Conservation (phyloP, 805 yeast species). For the Kazachstania psychrophila region DNA sequence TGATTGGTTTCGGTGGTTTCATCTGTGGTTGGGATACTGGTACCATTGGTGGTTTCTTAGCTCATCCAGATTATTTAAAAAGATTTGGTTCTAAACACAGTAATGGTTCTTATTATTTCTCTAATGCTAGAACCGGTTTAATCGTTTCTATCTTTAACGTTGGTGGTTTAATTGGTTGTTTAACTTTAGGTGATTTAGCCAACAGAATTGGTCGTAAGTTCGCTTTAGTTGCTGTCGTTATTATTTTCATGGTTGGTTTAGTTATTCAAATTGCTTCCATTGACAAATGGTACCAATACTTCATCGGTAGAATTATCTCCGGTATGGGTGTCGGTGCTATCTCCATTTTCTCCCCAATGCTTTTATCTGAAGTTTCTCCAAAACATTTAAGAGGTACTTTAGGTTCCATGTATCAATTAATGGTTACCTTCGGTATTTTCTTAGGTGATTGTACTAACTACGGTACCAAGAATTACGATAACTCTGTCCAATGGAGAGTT, state of each 20-base stretch:
- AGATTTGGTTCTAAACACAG: slow-evolving; percentile 41
- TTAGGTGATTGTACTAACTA: slow-evolving; percentile 65
- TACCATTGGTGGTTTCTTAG: slow-evolving; percentile 62
- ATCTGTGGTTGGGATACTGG: slow-evolving; percentile 20
- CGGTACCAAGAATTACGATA: slow-evolving; percentile 50
- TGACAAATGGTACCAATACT: slow-evolving; percentile 49
- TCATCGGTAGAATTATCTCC: slow-evolving; percentile 57
- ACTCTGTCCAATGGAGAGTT: slow-evolving; percentile 71
- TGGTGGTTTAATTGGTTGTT: slow-evolving; percentile 65
- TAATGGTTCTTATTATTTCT: slow-evolving; percentile 34
- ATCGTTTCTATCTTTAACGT: slow-evolving; percentile 49
- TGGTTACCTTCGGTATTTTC: slow-evolving; percentile 63
- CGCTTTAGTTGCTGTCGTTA: slow-evolving; percentile 53
- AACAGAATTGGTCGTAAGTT: slow-evolving; percentile 59
- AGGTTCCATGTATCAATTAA: slow-evolving; percentile 42
- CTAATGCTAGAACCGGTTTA: slow-evolving; percentile 40
- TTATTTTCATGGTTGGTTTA: slow-evolving; percentile 50
- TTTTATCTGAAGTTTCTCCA: slow-evolving; percentile 48
- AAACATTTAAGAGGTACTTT: slow-evolving; percentile 30
- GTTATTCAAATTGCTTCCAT: slow-evolving; percentile 48
- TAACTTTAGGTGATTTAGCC: slow-evolving; percentile 58
- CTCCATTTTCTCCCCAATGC: slow-evolving; percentile 66
- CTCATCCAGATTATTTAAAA: slow-evolving; percentile 43
- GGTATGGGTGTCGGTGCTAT: slow-evolving; percentile 74
- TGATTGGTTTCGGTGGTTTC: slow-evolving; percentile 33